These are phyloP conservation scores for Diplocarpon rosae DNA, from an alignment of 2,329 filamentous ascomycete species.

Conservation along the genomic window DNA sequence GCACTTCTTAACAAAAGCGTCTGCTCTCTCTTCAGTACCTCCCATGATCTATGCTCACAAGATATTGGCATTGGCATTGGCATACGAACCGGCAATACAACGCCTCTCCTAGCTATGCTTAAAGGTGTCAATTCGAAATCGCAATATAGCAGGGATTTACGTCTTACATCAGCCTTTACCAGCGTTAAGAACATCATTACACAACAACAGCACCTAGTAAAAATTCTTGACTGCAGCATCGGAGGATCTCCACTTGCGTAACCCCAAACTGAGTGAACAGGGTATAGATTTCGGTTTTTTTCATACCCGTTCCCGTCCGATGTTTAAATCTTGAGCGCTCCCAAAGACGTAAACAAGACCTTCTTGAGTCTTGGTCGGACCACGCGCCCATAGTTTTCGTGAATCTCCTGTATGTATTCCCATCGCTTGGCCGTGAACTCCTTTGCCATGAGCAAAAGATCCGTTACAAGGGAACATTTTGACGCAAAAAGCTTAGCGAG, in stretches of 20 bases:
- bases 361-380: conserved; percentile 48
- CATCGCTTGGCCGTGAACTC: conserved; percentile 44
- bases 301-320: conserved; percentile 52
- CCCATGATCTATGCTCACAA: conserved; percentile 42
- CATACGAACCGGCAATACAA: conserved; percentile 54
- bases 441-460: conserved; percentile 26
- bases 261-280: conserved; percentile 47
- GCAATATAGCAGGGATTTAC: neutral
- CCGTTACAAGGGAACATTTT: conserved; percentile 14
- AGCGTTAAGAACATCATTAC: conserved; percentile 32
- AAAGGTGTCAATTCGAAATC: neutral
- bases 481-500: conserved; percentile 21
- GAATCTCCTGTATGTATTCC: conserved; percentile 43
- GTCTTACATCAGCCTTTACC: conserved; percentile 18
- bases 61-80: conserved; percentile 58
- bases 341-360: conserved; percentile 44
- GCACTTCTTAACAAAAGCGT: conserved; percentile 44
- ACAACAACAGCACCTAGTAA: neutral
- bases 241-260: conserved; percentile 31
- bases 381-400: conserved; percentile 43
- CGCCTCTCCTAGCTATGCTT: conserved; percentile 54
- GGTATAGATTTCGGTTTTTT: conserved; percentile 55
- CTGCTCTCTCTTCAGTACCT: conserved; percentile 47
- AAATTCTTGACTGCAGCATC: neutral
- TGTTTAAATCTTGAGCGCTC: conserved; percentile 51